Evolutionary conservation across 345 rosid species (phyloP).

Genomic region (Lumnitzera racemosa): DNA sequence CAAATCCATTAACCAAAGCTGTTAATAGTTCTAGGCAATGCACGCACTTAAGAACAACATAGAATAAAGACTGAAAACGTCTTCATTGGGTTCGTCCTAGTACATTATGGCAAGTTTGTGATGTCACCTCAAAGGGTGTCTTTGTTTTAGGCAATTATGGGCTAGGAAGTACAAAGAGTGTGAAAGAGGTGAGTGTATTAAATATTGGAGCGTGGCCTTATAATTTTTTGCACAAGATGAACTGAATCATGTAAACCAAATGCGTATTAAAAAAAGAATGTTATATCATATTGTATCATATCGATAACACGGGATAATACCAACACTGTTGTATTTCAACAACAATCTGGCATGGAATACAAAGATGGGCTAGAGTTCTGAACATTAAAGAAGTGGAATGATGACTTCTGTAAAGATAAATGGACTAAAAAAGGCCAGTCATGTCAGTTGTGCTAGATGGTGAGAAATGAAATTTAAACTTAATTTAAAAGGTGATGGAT

Average conservation of each 20-base stretch:
- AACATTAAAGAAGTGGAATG: neutral
- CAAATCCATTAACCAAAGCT: neutral
- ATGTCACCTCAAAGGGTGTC: too few relatives aligned
- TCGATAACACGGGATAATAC: too few relatives aligned
- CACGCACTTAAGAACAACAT: neutral
- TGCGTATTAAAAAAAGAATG: neutral
- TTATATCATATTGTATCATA: too few relatives aligned
- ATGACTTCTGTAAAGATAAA: neutral
- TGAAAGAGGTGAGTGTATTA: conserved; percentile 43
- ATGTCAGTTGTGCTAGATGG: conserved; percentile 13
- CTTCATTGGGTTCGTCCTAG: too few relatives aligned
- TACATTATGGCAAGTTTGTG: too few relatives aligned
- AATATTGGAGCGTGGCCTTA: conserved; percentile 43
- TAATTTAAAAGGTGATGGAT: neutral
- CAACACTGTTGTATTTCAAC: too few relatives aligned
- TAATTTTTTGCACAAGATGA: conserved; percentile 1
- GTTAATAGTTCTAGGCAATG: neutral
- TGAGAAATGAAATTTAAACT: neutral
- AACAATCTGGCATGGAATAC: neutral
- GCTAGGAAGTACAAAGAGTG: conserved; percentile 27
- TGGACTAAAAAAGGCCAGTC: conserved; percentile 8
- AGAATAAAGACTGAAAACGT: too few relatives aligned
- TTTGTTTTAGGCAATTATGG: conserved; percentile 1
- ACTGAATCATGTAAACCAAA: neutral
- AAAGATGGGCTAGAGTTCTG: neutral